These are phyloP conservation scores for Boletus reticulatus DNA, from an alignment of 768 basidiomycete genomes.

Conservation along the genomic window DNA sequence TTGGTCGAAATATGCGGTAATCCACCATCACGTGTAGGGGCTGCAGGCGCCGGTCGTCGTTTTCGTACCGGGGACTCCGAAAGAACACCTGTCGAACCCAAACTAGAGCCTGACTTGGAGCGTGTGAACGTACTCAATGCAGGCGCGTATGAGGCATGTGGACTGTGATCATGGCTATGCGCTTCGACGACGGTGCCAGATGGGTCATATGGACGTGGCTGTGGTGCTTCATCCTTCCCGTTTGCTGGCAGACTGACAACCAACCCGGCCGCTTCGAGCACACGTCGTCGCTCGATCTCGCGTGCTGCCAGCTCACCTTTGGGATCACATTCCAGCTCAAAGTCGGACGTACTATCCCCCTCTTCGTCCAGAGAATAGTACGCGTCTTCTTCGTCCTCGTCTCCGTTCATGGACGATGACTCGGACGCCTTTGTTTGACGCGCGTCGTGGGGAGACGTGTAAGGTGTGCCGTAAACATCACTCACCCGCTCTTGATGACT, in stretches of 20 bases:
- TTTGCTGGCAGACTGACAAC: constrained; percentile 50
- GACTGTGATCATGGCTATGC: background rate
- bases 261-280: constrained; percentile 87
- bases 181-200: constrained; percentile 3
- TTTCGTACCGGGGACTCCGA: constrained; percentile 32
- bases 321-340: background rate
- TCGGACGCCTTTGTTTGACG: constrained; percentile 7
- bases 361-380: constrained; percentile 31
- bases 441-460: constrained; percentile 18
- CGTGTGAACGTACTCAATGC: background rate
- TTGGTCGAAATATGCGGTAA: constrained; percentile 32
- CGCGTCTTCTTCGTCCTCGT: constrained; percentile 34
- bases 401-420: constrained; percentile 17
- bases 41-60: constrained; percentile 28
- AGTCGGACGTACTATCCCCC: constrained; percentile 22
- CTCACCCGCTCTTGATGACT: constrained; percentile 5
- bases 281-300: constrained; percentile 73
- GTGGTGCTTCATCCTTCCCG: background rate
- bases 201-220: constrained; percentile 22
- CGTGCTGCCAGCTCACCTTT: constrained; percentile 48
- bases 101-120: constrained; percentile 11
- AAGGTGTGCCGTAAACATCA: constrained; percentile 26
- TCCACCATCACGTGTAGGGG: constrained; percentile 11
- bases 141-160: background rate
- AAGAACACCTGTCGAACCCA: constrained; percentile 37